Conservation (phyloP, 495 filamentous ascomycete species). For the Cercophora sp. region DNA sequence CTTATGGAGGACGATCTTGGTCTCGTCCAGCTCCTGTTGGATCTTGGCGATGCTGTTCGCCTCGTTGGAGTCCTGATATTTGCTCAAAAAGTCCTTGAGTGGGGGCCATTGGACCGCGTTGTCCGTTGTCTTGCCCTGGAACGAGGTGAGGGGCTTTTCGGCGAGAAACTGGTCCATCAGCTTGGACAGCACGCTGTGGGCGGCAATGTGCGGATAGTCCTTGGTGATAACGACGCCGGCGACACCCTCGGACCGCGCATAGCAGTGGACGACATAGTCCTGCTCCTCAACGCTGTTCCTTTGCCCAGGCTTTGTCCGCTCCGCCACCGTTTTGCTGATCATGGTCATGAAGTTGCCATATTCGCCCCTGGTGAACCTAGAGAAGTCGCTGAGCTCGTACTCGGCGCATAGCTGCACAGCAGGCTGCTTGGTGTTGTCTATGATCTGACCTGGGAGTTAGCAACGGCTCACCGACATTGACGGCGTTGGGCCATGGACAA, state of each 20-base stretch:
- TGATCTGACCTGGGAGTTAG: conserved; percentile 18
- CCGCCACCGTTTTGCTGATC: conserved; percentile 68
- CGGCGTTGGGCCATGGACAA: not conserved
- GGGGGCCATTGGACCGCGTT: conserved; percentile 56
- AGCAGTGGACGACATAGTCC: conserved; percentile 85
- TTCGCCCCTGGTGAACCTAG: conserved; percentile 69
- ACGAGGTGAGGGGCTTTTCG: conserved; percentile 66
- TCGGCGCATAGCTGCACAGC: conserved; percentile 76
- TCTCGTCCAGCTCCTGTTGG: conserved; percentile 95
- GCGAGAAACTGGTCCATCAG: conserved; percentile 90
- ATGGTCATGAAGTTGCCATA: conserved; percentile 67
- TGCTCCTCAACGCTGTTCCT: conserved; percentile 90
- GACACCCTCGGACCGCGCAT: conserved; percentile 81
- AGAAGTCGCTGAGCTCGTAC: conserved; percentile 76
- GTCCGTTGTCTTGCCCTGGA: conserved; percentile 50
- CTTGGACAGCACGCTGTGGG: conserved; percentile 91
- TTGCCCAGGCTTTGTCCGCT: conserved; percentile 78
- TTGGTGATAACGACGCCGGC: conserved; percentile 84
- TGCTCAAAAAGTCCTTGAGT: conserved; percentile 76
- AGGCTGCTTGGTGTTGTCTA: conserved; percentile 52
- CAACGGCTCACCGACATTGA: not conserved
- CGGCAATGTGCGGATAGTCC: conserved; percentile 84
- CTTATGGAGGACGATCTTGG: conserved; percentile 96
- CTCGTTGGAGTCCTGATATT: conserved; percentile 85
- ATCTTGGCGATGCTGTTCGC: conserved; percentile 92